Evolutionary conservation across 2,329 filamentous ascomycete species (phyloP).

Genomic region (Parastagonospora avenae): DNA sequence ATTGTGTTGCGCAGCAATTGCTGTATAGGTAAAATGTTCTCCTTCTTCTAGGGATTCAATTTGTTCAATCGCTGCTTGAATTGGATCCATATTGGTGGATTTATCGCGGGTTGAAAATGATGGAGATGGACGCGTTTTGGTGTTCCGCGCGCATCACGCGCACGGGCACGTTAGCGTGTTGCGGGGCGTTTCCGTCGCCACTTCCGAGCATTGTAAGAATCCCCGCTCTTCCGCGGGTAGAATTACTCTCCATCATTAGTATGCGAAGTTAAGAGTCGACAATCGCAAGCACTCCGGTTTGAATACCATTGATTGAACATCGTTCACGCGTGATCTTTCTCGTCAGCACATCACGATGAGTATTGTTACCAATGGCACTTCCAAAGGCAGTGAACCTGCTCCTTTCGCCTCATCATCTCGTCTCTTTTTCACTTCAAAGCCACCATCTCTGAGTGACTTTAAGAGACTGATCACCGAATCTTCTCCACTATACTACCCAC

Average conservation of each 20-base stretch:
- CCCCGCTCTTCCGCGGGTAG: conserved; percentile 2
- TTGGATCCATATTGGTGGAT: no score
- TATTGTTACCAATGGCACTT: not conserved
- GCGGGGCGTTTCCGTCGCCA: not conserved
- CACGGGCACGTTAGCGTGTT: not conserved
- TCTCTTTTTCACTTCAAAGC: conserved; percentile 32
- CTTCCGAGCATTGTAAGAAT: not conserved
- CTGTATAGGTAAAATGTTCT: no score
- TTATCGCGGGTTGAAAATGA: no score
- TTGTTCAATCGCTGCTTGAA: no score
- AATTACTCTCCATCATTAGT: not conserved
- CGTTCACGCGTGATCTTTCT: not conserved
- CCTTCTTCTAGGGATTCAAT: no score
- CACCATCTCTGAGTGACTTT: conserved; percentile 53
- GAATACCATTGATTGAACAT: not conserved
- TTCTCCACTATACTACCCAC: conserved; percentile 51
- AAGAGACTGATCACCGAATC: conserved; percentile 52
- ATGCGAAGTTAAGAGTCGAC: conserved; percentile 1
- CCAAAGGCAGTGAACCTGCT: not conserved
- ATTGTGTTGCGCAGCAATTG: no score
- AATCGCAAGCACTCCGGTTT: no score
- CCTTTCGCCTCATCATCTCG: conserved; percentile 23
- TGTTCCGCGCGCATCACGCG: no score
- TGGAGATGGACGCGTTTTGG: no score
- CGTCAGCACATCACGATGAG: not conserved